Evolutionary conservation across 169 alveolate genomes (phyloP).

Genomic region (Plasmodium knowlesi): DNA sequence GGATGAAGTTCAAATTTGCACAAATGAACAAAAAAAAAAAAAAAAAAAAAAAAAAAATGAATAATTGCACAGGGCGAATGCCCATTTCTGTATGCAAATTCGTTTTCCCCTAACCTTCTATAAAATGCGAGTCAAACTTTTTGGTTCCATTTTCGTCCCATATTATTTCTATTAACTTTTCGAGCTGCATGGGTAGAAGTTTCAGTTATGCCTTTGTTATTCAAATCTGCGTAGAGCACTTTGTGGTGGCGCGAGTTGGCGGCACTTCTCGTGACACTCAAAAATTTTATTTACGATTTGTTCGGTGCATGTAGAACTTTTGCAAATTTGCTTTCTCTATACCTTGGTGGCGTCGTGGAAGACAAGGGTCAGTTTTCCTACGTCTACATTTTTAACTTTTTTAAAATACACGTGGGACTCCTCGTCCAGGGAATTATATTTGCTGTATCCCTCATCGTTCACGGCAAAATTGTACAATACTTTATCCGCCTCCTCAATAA

Average conservation of each 20-base stretch:
- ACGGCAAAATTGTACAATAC: slow-evolving; percentile 1
- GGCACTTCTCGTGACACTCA: background rate
- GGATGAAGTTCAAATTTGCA: background rate
- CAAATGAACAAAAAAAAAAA: background rate
- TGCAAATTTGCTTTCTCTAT: background rate
- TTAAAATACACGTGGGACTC: slow-evolving; percentile 35
- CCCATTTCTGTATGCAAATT: background rate
- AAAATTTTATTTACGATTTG: background rate
- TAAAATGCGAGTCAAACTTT: slow-evolving; percentile 28
- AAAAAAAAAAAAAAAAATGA: background rate
- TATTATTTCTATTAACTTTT: slow-evolving; percentile 12
- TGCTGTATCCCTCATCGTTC: background rate
- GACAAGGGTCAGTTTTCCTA: slow-evolving; percentile 31
- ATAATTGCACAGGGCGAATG: background rate
- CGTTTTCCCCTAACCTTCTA: slow-evolving; percentile 29
- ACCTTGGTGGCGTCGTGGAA: slow-evolving; percentile 38
- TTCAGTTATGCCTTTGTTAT: background rate
- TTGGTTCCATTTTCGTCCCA: slow-evolving; percentile 70
- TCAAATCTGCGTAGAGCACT: background rate
- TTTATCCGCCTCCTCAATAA: slow-evolving; percentile 26
- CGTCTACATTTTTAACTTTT: slow-evolving; percentile 45
- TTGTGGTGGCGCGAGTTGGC: background rate
- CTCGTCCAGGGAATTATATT: slow-evolving; percentile 9
- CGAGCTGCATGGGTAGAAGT: slow-evolving; percentile 26
- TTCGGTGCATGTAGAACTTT: background rate